Base-by-base conservation (phyloP, 345 rosid species). In the Salix brachista region DNA sequence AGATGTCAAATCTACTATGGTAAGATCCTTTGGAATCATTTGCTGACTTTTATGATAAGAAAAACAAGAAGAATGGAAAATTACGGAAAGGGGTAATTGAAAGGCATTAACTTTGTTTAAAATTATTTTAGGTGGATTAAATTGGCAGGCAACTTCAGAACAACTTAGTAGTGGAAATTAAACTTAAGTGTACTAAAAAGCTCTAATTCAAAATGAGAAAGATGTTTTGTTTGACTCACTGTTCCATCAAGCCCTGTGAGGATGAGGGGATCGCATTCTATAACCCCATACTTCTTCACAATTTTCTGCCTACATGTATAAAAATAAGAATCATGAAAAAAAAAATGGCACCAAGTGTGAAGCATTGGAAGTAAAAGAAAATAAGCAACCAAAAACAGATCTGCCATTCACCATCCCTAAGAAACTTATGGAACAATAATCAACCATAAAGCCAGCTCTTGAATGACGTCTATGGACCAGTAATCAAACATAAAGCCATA, bases 201-300 rank as follows among this genome's bases (percentile, higher is more conserved):
- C 23, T 26, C 34, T 41, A 65, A 6, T 66, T 64, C 70, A 60
- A 26, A 78, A 68, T 70, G 71, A 74, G 56, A 60, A 52, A 80
- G 62, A 23, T 66, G 30, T 72, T 60, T 72, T 39, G 32, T 72
- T 72, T 39, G 65, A 88, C 99, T 95, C 82, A 95, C 99, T 84
- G 90, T 88, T 86, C 79, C 86, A 69, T 93, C 97, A 67, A 93
- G 90, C 71, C 93, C 94, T 58, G 83, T 80, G 69, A 90, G 92
- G 79, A 95, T 73, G 30, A 91, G 88, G 25, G 94, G 86, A 83
- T 95, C 94, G 64, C 96, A 95, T 84, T 93, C 97, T 81, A 93
- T 88, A 73, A 91, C 95, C 39, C 97, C 97, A 70, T 91, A 93
- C 69, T 88, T 89, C 85, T 88, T 91, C 78, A 79, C 78, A 69